Evolutionary conservation across 2,329 filamentous ascomycete genomes (phyloP).

Genomic region (Aspergillus novoparasiticus): DNA sequence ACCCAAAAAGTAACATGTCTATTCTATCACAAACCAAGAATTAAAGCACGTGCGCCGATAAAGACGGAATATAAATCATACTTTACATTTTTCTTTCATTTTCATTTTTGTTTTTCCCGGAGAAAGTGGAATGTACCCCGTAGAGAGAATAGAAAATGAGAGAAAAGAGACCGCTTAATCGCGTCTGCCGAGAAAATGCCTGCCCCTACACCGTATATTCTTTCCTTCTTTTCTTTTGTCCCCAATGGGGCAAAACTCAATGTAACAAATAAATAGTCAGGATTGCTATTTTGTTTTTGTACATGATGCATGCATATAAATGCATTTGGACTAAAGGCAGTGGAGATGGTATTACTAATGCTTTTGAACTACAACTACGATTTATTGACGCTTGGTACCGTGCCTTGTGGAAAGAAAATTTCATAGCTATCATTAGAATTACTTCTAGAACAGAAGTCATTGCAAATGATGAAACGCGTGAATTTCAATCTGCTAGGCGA

Average conservation of each 20-base stretch:
- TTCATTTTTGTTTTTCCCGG: not conserved
- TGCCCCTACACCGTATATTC: not conserved
- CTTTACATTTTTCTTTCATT: not conserved
- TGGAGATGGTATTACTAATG: not conserved
- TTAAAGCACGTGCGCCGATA: not conserved
- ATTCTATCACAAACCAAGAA: not conserved
- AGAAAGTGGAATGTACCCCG: not conserved
- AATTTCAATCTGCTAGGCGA: not conserved
- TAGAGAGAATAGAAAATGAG: not conserved
- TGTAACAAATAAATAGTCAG: not conserved
- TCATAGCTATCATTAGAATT: not conserved
- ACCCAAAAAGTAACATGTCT: too few relatives aligned
- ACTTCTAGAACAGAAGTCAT: not conserved
- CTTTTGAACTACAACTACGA: not conserved
- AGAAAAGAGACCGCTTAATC: not conserved
- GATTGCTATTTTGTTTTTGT: not conserved
- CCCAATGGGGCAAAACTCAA: not conserved
- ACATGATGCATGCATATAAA: not conserved
- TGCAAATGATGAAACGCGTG: not conserved
- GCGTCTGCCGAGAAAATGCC: not conserved
- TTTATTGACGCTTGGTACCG: not conserved
- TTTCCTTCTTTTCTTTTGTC: not conserved
- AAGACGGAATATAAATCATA: not conserved
- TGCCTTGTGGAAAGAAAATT: not conserved
- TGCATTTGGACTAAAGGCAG: not conserved